Conservation (phyloP, 441 rosid species). For the Erodium moschatum region DNA sequence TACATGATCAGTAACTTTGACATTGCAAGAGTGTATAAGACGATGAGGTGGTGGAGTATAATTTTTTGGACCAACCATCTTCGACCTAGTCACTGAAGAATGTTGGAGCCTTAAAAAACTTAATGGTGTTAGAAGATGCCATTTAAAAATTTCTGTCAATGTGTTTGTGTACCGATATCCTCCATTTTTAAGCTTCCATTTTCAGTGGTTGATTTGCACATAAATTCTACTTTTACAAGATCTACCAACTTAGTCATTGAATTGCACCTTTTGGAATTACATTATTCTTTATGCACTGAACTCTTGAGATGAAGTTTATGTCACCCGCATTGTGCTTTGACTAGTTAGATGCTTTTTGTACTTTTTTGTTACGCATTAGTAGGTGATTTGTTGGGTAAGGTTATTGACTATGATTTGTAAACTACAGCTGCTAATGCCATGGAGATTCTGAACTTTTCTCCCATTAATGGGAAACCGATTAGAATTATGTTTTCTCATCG, state of each 20-base stretch:
- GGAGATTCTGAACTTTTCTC: slow-evolving; percentile 52
- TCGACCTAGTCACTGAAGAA: neutral
- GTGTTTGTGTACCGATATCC: neutral
- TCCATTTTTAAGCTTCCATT: too few relatives aligned
- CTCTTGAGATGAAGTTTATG: too few relatives aligned
- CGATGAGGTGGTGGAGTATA: neutral
- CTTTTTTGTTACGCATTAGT: neutral
- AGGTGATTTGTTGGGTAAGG: neutral
- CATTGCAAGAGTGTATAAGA: neutral
- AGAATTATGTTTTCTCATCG: slow-evolving; percentile 71
- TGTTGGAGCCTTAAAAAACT: neutral
- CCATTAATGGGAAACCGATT: slow-evolving; percentile 52
- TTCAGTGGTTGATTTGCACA: neutral
- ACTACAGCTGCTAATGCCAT: slow-evolving; percentile 51
- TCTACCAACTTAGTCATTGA: neutral
- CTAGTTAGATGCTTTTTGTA: neutral
- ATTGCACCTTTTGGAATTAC: neutral
- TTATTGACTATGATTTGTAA: neutral
- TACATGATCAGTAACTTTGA: neutral
- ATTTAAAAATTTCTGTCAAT: neutral
- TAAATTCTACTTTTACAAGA: neutral
- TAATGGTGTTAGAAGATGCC: neutral
- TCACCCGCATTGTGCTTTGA: neutral
- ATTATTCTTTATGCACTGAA: too few relatives aligned
- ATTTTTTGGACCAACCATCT: neutral